These are phyloP conservation scores for Roridomyces roridus DNA, from an alignment of 768 basidiomycete species.

Conservation along the genomic window DNA sequence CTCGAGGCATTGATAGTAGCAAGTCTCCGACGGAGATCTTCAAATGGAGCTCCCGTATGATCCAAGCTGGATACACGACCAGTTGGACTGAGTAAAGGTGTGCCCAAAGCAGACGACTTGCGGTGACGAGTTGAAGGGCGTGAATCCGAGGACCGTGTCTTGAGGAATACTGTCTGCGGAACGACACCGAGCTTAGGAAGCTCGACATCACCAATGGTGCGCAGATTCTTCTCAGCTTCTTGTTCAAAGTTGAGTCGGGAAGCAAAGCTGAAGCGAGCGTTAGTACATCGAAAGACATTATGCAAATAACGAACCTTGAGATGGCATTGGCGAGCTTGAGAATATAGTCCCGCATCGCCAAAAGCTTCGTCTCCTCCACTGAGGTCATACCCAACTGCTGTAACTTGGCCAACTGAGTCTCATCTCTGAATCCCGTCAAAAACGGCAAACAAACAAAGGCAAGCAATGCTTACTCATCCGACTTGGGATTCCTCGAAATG, in stretches of 20 bases:
- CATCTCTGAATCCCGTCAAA: slow-evolving; percentile 62
- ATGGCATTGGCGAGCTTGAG: slow-evolving; percentile 82
- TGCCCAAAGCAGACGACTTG: slow-evolving; percentile 45
- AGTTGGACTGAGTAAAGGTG: slow-evolving; percentile 55
- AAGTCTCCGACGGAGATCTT: slow-evolving; percentile 80
- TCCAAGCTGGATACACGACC: slow-evolving; percentile 58
- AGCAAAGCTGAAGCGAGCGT: slow-evolving; percentile 57
- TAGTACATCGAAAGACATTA: background rate
- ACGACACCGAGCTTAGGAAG: slow-evolving; percentile 89
- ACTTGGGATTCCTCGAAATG: slow-evolving; percentile 55
- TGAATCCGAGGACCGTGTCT: slow-evolving; percentile 52
- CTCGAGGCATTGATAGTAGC: slow-evolving; percentile 76
- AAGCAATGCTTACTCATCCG: slow-evolving; percentile 86
- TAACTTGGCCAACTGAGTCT: slow-evolving; percentile 73
- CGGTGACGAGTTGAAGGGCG: slow-evolving; percentile 52
- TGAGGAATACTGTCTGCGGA: slow-evolving; percentile 91
- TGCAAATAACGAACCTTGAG: slow-evolving; percentile 60
- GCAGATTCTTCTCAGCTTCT: slow-evolving; percentile 68
- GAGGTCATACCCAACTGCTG: slow-evolving; percentile 88
- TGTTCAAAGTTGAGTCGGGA: slow-evolving; percentile 67
- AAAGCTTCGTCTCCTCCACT: slow-evolving; percentile 83
- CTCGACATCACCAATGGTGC: slow-evolving; percentile 70
- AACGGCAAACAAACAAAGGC: background rate
- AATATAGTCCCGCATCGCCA: slow-evolving; percentile 89
- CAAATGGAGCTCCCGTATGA: slow-evolving; percentile 65